Evolutionary conservation across 768 basidiomycete genomes (phyloP), one percentile per base, ranked within the genome.

Genomic region (Russula vinacea): DNA sequence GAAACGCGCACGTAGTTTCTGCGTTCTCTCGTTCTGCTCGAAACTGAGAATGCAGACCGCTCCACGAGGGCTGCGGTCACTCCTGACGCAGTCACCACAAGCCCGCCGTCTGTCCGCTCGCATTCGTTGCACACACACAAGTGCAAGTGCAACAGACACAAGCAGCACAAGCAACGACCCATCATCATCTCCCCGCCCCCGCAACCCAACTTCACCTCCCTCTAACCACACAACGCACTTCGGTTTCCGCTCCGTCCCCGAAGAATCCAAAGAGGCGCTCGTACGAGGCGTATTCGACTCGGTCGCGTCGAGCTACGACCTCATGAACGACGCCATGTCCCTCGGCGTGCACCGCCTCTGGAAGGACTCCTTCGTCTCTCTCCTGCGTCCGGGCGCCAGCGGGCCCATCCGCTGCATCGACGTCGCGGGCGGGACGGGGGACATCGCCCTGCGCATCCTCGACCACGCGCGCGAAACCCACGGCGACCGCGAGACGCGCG

Each of bases 291-390:
- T 99, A 57, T 99, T 99, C 77, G 87, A 92, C 72, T 96, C 92
- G 8, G 97, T 99, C 62, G 94, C 97, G 49, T 89, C 92, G 40
- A 89, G 84, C 51, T 99, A 99, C 77, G 97, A 98, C 76, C 75
- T 98, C 47, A 97, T 99, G 96, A 99, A 99, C 80, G 97, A 98
- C 73, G 92, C 94, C n/a, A 91, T 94, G 75, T 98, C 97, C 3
- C 77, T 98, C 66, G 97, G 97, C 40, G 88, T 98, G 11, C 97
- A 98, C 73, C 83, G 97, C 59, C 78, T 99, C 26, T 99, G 97
- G 97, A 99, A 98, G 76, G 94, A 98, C 74, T 80, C 86, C 19
- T 91, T 92, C 72, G 87, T 98, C 32, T 82, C 85, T 1, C 76
- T 80, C 0, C 75, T 98, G 65, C 82, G 84, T 68, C 94, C 92